These are phyloP conservation scores for Durio zibethinus DNA, from an alignment of 345 rosid species.

Conservation along the genomic window DNA sequence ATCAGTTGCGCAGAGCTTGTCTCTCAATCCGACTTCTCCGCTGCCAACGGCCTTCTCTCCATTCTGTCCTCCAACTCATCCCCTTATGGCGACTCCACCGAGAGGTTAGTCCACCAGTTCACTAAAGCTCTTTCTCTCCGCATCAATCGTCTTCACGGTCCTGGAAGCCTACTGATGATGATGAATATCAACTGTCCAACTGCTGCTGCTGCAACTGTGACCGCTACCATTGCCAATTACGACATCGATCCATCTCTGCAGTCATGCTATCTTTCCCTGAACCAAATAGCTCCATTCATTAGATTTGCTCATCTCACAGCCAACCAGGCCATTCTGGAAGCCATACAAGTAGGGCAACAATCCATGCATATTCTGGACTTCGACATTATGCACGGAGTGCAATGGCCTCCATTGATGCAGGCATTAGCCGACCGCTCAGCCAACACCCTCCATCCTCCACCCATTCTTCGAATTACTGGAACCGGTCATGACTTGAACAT, in stretches of 20 bases:
- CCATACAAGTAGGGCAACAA: constrained; percentile 50
- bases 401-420: constrained; percentile 99
- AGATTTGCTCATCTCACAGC: constrained; percentile 91
- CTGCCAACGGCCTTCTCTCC: constrained; percentile 67
- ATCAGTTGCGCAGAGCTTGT: constrained; percentile 63
- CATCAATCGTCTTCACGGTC: constrained; percentile 37
- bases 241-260: constrained; percentile 28
- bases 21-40: constrained; percentile 65
- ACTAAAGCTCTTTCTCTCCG: constrained; percentile 69
- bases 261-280: constrained; percentile 77
- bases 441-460: constrained; percentile 42
- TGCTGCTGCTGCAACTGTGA: not conserved
- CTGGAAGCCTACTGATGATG: constrained; percentile 12
- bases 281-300: constrained; percentile 84
- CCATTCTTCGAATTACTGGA: constrained; percentile 78
- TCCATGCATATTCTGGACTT: constrained; percentile 81
- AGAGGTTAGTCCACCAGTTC: constrained; percentile 70
- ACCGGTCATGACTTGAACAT: constrained; percentile 60
- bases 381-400: constrained; percentile 95
- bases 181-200: constrained; percentile 15
- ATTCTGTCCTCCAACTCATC: constrained; percentile 49
- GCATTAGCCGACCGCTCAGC: constrained; percentile 69
- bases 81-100: constrained; percentile 75
- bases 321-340: constrained; percentile 88
- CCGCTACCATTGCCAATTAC: not conserved